Percentiles rank a stretch among this genome's conserved stretches.
phyloP scores from a whole-genome alignment of 2,329 filamentous ascomycete species.

The Ceratocystis lukuohia region DNA sequence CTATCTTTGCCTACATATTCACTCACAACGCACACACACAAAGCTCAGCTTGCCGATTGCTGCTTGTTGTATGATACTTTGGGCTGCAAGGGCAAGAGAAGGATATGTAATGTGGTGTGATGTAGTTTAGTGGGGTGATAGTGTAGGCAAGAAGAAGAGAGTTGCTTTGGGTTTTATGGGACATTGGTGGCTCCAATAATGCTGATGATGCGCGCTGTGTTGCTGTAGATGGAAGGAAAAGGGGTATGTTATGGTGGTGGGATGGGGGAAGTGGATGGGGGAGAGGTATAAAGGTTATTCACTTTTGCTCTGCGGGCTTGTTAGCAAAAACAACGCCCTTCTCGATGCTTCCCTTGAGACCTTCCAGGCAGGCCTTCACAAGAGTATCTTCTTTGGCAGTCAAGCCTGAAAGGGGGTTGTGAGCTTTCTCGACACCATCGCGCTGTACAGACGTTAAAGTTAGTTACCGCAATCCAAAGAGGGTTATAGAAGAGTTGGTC shows the following conservation, averaged over 20 bases:
- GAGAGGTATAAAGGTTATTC: conserved; percentile 30
- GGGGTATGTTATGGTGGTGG: background rate
- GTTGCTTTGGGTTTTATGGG: background rate
- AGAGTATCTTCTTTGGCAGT: conserved; percentile 83
- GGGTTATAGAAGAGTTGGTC: conserved; percentile 22
- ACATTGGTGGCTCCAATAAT: conserved; percentile 10
- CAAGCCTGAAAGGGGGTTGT: conserved; percentile 62
- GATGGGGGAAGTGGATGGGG: conserved; percentile 17
- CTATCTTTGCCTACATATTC: background rate
- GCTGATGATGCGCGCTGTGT: conserved; percentile 12
- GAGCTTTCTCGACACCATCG: conserved; percentile 73
- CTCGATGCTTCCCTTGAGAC: conserved; percentile 80
- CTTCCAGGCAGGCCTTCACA: conserved; percentile 59
- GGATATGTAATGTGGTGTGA: background rate
- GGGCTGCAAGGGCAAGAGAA: background rate
- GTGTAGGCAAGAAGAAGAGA: background rate
- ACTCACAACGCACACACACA: background rate
- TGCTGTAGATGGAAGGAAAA: background rate
- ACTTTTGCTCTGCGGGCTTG: conserved; percentile 72
- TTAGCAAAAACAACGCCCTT: conserved; percentile 87
- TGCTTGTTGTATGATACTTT: background rate
- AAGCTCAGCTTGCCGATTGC: background rate
- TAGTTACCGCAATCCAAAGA: background rate
- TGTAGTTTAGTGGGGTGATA: background rate
- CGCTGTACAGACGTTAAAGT: conserved; percentile 39